phyloP scores from a whole-genome alignment of 176 grass and related monocot genomes.

The Juncus inflexus region DNA sequence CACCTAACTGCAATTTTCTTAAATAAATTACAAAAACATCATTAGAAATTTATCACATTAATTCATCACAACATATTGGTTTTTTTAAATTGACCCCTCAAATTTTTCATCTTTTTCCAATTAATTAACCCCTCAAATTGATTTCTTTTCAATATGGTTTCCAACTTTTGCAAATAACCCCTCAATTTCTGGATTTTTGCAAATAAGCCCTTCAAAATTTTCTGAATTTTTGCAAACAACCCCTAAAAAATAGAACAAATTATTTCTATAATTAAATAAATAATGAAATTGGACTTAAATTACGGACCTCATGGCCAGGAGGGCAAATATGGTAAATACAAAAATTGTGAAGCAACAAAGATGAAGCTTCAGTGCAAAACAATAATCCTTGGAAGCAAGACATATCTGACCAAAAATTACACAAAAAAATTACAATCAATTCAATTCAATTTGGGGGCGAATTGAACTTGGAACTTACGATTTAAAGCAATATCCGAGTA shows the following conservation, averaged over 20 bases:
- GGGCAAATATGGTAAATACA: slow-evolving; percentile 99
- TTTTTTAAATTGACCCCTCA: too few species aligned
- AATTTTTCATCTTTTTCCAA: too few species aligned
- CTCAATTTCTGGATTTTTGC: too few species aligned
- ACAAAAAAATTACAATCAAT: not conserved
- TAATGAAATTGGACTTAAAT: slow-evolving; percentile 16
- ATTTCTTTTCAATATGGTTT: too few species aligned
- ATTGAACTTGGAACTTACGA: slow-evolving; percentile 41
- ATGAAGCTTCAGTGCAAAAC: slow-evolving; percentile 89
- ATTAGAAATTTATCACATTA: slow-evolving; percentile 33
- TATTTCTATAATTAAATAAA: too few species aligned
- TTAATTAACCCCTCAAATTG: too few species aligned
- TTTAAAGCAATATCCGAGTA: slow-evolving; percentile 96
- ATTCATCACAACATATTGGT: not conserved
- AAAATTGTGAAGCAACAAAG: slow-evolving; percentile 94
- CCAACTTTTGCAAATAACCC: too few species aligned
- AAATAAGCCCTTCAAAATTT: too few species aligned
- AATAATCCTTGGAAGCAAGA: slow-evolving; percentile 98
- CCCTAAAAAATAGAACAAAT: too few species aligned
- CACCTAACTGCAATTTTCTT: slow-evolving; percentile 75
- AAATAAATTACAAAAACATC: slow-evolving; percentile 21
- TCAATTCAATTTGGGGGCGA: not conserved
- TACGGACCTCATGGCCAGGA: slow-evolving; percentile 90
- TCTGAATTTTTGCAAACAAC: too few species aligned
- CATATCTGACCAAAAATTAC: slow-evolving; percentile 56